Evolutionary conservation across 2,329 filamentous ascomycete species (phyloP).

Genomic region (Ophiocordyceps polyrhachis-furcata): DNA sequence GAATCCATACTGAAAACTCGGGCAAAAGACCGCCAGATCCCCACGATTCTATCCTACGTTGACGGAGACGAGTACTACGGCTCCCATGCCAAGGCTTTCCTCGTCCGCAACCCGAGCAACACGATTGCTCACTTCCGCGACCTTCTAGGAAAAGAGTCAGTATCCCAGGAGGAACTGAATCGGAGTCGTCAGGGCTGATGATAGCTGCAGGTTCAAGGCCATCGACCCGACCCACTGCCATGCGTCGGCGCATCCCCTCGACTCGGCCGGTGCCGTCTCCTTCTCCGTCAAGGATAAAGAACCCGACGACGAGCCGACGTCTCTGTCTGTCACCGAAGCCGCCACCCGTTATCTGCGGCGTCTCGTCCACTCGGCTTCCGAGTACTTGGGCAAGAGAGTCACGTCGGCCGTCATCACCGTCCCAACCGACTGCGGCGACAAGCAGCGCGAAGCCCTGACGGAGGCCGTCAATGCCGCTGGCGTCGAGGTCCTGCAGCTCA

Average conservation of each 20-base stretch:
- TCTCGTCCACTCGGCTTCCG: constrained; percentile 64
- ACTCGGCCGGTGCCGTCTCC: constrained; percentile 50
- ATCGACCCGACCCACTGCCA: constrained; percentile 95
- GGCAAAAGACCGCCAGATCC: constrained; percentile 79
- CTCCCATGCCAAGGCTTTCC: constrained; percentile 82
- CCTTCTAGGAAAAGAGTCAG: constrained; percentile 76
- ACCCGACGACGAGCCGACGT: constrained; percentile 42
- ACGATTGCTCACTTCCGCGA: constrained; percentile 93
- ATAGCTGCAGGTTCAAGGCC: constrained; percentile 53
- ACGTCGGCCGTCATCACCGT: constrained; percentile 90
- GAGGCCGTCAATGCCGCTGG: constrained; percentile 63
- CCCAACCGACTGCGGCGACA: constrained; percentile 80
- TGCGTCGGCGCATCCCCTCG: constrained; percentile 75
- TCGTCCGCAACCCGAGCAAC: constrained; percentile 82
- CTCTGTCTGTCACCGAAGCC: constrained; percentile 60
- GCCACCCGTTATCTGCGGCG: constrained; percentile 71
- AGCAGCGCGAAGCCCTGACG: constrained; percentile 65
- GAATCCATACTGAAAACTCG: background rate
- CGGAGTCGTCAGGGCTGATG: background rate
- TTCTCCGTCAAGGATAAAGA: constrained; percentile 70
- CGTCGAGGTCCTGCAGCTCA: constrained; percentile 80
- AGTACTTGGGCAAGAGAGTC: constrained; percentile 83
- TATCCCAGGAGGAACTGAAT: background rate
- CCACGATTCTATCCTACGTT: constrained; percentile 83
- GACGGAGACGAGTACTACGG: constrained; percentile 94